Base-by-base conservation (phyloP, 352 stramenopile genomes). In the Globisporangium nagaii region DNA sequence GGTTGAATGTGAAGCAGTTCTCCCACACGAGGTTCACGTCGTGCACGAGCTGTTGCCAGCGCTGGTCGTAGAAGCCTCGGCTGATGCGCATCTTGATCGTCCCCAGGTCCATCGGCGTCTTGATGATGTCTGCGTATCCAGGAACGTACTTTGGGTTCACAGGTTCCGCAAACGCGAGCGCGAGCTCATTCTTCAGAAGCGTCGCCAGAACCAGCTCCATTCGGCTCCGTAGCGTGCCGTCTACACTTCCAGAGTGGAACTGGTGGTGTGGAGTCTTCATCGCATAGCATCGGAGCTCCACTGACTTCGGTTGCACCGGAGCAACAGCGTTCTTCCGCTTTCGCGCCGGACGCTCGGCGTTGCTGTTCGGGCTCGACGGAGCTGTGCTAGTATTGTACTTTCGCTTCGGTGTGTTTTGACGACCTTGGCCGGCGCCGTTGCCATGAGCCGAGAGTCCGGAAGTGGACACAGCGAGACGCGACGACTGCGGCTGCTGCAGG, bases 91-190 rank as follows among this genome's bases (percentile, higher is more conserved):
- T 69, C 20, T 80, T 84, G 35, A 98, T 77, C 24, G 94, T 98
- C 5, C 81, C 81, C 4, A 98, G 63, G 63, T 98, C 93, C 86
- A 98, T 97, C 17, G 90, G 88, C 7, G 78, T 40, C 44, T 83
- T 84, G 53, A 95, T 75, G 25, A 95, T 45, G 34, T 79, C 66
- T 2, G 59, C 51, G 51, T 95, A 95, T 13, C 79, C 81, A 15
- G 78, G 83, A 1, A 95, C 75, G 22, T 84, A 74, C 2, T 82
- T 71, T 11, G 68, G 52, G 28, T 89, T 76, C 47, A 95, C 85
- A 5, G 85, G 85, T 5, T 75, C 58, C 0, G 75, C 64, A 53
- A 95, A 95, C 28, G 85, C 67, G 27, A 74, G 20, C 15, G 85
- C 75, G 34, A 93, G 42, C 30, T 88, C 76, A 45, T 87, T 84